phyloP scores from a whole-genome alignment of 1,284 basidiomycete species.

The Erythrobasidium hasegawianum region DNA sequence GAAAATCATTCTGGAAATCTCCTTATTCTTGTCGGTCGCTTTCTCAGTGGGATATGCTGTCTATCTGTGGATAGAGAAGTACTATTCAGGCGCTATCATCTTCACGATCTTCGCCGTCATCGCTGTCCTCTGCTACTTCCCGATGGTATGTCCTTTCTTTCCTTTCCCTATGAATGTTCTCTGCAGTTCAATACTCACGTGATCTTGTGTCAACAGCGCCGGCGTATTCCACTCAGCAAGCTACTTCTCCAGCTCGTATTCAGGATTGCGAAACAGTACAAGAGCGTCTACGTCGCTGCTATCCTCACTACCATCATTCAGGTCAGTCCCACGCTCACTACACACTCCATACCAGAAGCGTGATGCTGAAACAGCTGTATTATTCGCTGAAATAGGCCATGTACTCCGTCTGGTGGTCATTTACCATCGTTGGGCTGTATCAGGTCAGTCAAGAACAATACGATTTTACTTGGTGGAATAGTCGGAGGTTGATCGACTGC shows the following conservation, averaged over 20 bases:
- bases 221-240: slow-evolving; percentile 69
- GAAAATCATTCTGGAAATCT: slow-evolving; percentile 47
- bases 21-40: slow-evolving; percentile 33
- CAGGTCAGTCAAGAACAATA: slow-evolving; percentile 16
- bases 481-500: too few relatives aligned
- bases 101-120: slow-evolving; percentile 59
- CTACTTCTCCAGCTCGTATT: slow-evolving; percentile 69
- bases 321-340: slow-evolving; percentile 53
- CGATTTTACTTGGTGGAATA: too few relatives aligned
- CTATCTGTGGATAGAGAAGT: slow-evolving; percentile 74
- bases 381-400: too few relatives aligned
- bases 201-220: slow-evolving; percentile 60
- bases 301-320: slow-evolving; percentile 67
- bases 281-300: slow-evolving; percentile 72
- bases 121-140: slow-evolving; percentile 31
- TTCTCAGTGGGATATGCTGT: slow-evolving; percentile 55
- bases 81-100: slow-evolving; percentile 70
- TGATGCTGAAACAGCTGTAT: too few relatives aligned
- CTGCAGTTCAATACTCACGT: too few relatives aligned
- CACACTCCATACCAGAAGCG: too few relatives aligned
- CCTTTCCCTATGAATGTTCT: too few relatives aligned
- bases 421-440: slow-evolving; percentile 62
- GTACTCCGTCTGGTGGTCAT: slow-evolving; percentile 62
- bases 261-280: slow-evolving; percentile 55
- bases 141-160: slow-evolving; percentile 7